Conservation (phyloP, 2,329 filamentous ascomycete genomes). For the Colletotrichum higginsianum region DNA sequence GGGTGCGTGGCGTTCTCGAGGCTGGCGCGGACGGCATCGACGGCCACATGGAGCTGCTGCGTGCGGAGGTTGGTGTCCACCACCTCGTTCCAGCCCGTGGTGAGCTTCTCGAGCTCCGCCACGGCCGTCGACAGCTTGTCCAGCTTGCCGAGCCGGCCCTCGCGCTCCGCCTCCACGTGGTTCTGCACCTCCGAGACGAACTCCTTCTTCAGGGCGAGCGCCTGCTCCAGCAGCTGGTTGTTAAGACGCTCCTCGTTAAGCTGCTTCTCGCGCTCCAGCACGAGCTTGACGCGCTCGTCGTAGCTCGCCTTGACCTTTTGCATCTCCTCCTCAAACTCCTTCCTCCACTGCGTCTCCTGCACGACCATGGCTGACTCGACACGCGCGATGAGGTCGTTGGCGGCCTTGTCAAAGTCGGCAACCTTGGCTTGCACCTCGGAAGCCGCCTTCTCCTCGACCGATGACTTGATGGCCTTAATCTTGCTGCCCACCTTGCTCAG, state of each 20-base stretch:
- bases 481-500: slow-evolving; percentile 83
- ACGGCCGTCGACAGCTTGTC: slow-evolving; percentile 84
- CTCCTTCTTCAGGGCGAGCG: slow-evolving; percentile 87
- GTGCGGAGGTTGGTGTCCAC: slow-evolving; percentile 93
- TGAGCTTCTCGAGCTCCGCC: slow-evolving; percentile 87
- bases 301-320: slow-evolving; percentile 84
- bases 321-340: slow-evolving; percentile 90
- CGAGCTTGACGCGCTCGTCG: slow-evolving; percentile 82
- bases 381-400: slow-evolving; percentile 88
- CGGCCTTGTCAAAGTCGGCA: slow-evolving; percentile 87
- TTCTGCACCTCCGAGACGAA: slow-evolving; percentile 84
- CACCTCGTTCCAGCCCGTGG: slow-evolving; percentile 89
- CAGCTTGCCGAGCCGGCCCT: slow-evolving; percentile 88
- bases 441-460: slow-evolving; percentile 79
- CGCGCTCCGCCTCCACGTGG: slow-evolving; percentile 89
- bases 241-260: slow-evolving; percentile 86
- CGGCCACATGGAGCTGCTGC: slow-evolving; percentile 95
- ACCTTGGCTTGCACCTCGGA: slow-evolving; percentile 80
- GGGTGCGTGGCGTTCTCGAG: slow-evolving; percentile 83
- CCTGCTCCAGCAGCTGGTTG: slow-evolving; percentile 92
- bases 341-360: slow-evolving; percentile 87
- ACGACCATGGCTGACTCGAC: slow-evolving; percentile 86
- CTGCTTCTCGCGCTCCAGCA: slow-evolving; percentile 84
- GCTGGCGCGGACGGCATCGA: slow-evolving; percentile 90
- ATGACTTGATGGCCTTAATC: slow-evolving; percentile 80